Base-by-base conservation (phyloP, 2,329 filamentous ascomycete species). In the Diaporthe amygdali region DNA sequence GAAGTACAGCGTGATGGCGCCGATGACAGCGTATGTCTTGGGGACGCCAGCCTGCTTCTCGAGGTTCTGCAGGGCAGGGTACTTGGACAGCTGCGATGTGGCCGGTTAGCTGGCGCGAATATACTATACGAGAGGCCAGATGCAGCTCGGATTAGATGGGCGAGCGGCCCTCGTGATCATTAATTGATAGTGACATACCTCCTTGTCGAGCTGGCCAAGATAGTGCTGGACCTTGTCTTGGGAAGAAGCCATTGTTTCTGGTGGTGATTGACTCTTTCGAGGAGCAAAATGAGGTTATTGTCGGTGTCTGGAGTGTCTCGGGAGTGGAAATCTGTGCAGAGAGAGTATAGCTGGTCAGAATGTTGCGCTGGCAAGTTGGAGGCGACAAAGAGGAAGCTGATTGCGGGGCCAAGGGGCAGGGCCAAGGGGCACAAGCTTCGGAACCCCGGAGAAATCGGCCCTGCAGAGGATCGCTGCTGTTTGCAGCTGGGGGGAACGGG, bases 21-120 rank as follows among this genome's bases (percentile, higher is more conserved):
- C 94, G 77, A 96, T 91, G 79, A 93, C 88, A 75, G 90, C 92
- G 82, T 97, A 96, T 79, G 93, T 92, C 88, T 97, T 97, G 81
- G 94, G 94, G 64, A 96, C 89, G 71, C 89, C 91, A 75, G 92
- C 93, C 83, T 93, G 91, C 88, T 92, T 93, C 90, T 97, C 94
- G 79, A 96, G 89, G 85, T 96, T 94, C 89, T 91, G 93, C 81
- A 96, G 89, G 79, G 88, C 84, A 77, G 92, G 92, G 86, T 96
- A 96, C 84, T 95, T 96, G 82, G 93, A 94, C 76, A 96, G 91
- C 94, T 96, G 82, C 70, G 68, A 61, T 71, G 72, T 70, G 70
- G 69, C 44, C 71, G 61, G 70, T 59, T 37, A 67, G 64, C 61
- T 44, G 46, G 9, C n/a, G 52, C 41, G 49, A 20, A 37, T 15